Evolutionary conservation across 345 rosid species (phyloP).

Genomic region (Ailanthus altissimus): DNA sequence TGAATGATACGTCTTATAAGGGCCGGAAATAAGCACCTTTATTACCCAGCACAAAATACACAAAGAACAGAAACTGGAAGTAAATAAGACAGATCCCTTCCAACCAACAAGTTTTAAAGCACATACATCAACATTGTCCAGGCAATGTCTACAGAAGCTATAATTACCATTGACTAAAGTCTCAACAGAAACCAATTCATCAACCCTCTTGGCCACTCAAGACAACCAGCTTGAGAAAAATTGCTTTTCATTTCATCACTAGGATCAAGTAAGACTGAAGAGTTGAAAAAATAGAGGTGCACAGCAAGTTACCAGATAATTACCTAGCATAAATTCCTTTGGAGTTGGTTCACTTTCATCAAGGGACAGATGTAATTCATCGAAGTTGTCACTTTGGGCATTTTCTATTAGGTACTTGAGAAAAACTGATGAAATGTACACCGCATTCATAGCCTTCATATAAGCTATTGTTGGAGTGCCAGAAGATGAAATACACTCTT

Average conservation of each 20-base stretch:
- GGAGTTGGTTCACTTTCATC: slow-evolving; percentile 69
- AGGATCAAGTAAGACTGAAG: neutral
- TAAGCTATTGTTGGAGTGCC: slow-evolving; percentile 43
- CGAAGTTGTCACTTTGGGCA: slow-evolving; percentile 45
- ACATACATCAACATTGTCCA: neutral
- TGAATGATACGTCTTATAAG: neutral
- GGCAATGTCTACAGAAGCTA: neutral
- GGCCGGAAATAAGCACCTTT: neutral
- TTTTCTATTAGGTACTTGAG: slow-evolving; percentile 76
- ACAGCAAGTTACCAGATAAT: slow-evolving; percentile 2
- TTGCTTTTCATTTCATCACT: neutral
- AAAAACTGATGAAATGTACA: slow-evolving; percentile 78
- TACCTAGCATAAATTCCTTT: slow-evolving; percentile 58
- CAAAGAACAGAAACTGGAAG: neutral
- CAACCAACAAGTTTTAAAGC: neutral
- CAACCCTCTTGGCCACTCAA: neutral
- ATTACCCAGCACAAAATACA: neutral
- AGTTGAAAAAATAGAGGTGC: neutral
- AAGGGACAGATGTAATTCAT: slow-evolving; percentile 64
- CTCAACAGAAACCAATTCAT: neutral
- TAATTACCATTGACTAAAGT: neutral
- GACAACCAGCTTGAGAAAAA: neutral
- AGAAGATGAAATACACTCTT: slow-evolving; percentile 59
- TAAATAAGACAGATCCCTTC: neutral
- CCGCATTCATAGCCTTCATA: slow-evolving; percentile 72